phyloP scores from a whole-genome alignment of 768 basidiomycete species.

The Cystobasidium tubakii region DNA sequence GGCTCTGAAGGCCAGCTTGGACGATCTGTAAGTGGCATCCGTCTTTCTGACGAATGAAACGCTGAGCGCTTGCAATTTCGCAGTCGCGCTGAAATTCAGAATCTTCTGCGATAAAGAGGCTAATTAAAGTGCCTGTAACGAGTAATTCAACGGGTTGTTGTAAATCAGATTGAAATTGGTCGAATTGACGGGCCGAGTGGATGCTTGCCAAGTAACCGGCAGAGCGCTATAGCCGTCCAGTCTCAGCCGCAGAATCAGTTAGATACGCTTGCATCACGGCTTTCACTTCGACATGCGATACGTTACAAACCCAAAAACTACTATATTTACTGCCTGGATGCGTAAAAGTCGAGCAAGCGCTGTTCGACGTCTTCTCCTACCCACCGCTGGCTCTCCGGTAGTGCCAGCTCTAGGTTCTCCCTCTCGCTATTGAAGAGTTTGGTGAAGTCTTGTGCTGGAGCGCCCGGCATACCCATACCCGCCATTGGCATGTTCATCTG shows the following conservation, averaged over 20 bases:
- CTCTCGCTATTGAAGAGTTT: conserved; percentile 86
- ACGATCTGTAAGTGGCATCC: conserved; percentile 61
- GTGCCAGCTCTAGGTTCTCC: conserved; percentile 79
- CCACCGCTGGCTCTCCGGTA: conserved; percentile 50
- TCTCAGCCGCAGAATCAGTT: too few relatives aligned
- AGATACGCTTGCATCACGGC: too few relatives aligned
- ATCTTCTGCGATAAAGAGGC: not conserved
- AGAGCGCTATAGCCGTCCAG: too few relatives aligned
- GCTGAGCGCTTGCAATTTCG: not conserved
- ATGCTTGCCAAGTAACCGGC: too few relatives aligned
- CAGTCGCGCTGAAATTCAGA: conserved; percentile 18
- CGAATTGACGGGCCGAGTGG: too few relatives aligned
- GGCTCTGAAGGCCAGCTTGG: conserved; percentile 69
- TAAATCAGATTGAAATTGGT: not conserved
- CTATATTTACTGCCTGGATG: not conserved
- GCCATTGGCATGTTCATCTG: conserved; percentile 49
- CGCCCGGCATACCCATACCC: conserved; percentile 46
- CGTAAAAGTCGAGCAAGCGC: conserved; percentile 45
- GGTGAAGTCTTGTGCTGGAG: conserved; percentile 70
- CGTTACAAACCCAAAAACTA: not conserved
- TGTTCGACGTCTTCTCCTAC: conserved; percentile 52
- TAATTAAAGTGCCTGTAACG: not conserved
- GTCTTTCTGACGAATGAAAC: conserved; percentile 57
- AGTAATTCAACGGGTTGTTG: not conserved
- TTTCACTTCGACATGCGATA: too few relatives aligned